Base-by-base conservation (phyloP, 768 basidiomycete species). In the Lactarius evosmus region DNA sequence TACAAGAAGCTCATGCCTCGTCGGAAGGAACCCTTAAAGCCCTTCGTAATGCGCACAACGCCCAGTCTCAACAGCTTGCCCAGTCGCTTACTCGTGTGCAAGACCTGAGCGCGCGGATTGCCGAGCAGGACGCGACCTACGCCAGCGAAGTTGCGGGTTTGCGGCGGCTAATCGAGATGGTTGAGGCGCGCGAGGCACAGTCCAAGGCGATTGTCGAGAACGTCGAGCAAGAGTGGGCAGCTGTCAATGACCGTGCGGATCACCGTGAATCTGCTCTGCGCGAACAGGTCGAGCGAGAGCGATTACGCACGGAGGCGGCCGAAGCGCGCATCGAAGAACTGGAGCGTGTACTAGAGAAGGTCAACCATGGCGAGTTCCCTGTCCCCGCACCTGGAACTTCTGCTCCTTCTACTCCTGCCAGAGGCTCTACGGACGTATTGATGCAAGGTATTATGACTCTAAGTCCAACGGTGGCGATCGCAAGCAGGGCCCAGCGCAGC, bases 381-480 rank as follows among this genome's bases (percentile, higher is more conserved):
- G 68, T 83, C 27, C 85, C 84, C 29, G 75, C 77, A 27, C 78
- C 80, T 33, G 78, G 62, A 1, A 74, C 73, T 19, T 73, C 74
- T 30, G 69, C 74, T 6, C 80, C 85, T 17, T 79, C 78, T 7
- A 85, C 83, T 38, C 85, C 82, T 50, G 72, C 76, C 49, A 74
- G 71, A 16, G 68, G 67, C 51, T 70, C 80, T 56, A 76, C 76
- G n/a, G 80, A 84, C 65, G 60, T 77, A n/a, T 68, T 78, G 14
- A 73, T 77, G 30, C 83, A 87, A 41, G 80, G 81, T 9, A 83
- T 87, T 77, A 77, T 89, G 71, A 84, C 86, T 50, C 76, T 95
- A 19, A 94, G 91, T 71, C 93, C 95, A 1, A 92, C 95, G 0
- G 90, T 95, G 14, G 88, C 89, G 4, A 85, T 96, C 78, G 93